Conservation (phyloP, 208 protist species). For the Trypanosoma avium region DNA sequence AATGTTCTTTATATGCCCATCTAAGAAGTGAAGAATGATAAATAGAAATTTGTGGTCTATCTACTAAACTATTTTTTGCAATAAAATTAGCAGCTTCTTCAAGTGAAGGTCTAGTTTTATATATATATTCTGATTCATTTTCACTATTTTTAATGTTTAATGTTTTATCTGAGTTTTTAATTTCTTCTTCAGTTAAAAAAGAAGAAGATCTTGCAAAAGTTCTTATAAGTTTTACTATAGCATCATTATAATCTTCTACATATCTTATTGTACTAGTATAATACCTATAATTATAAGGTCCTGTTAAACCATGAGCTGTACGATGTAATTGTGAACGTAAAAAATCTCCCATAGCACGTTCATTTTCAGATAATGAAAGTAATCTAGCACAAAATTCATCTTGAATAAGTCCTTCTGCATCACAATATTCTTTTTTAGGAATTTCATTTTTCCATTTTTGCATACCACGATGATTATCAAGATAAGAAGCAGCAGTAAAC, state of each 20-base stretch:
- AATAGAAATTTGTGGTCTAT: background rate
- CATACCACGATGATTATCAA: conserved; percentile 48
- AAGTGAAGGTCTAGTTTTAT: too few species aligned
- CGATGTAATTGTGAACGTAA: conserved; percentile 46
- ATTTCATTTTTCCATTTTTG: conserved; percentile 36
- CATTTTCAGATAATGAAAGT: conserved; percentile 29
- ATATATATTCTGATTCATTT: too few species aligned
- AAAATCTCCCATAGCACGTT: conserved; percentile 35
- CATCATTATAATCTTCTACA: conserved; percentile 46
- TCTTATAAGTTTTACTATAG: conserved; percentile 34
- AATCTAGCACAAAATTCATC: conserved; percentile 34
- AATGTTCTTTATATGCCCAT: conserved; percentile 11
- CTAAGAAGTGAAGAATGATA: conserved; percentile 19
- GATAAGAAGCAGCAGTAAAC: conserved; percentile 26
- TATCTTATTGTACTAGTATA: conserved; percentile 46
- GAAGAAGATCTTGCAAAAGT: conserved; percentile 26
- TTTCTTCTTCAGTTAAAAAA: background rate
- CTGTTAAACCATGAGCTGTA: conserved; percentile 50
- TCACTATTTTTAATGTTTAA: too few species aligned
- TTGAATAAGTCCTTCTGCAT: conserved; percentile 34
- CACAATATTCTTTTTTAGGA: conserved; percentile 26
- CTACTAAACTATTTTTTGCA: too few species aligned
- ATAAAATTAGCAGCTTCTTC: too few species aligned
- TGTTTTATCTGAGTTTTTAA: too few species aligned
- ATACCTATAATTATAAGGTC: conserved; percentile 43